These are phyloP conservation scores for Boletus sensibilis DNA, from an alignment of 768 basidiomycete species.

Conservation along the genomic window DNA sequence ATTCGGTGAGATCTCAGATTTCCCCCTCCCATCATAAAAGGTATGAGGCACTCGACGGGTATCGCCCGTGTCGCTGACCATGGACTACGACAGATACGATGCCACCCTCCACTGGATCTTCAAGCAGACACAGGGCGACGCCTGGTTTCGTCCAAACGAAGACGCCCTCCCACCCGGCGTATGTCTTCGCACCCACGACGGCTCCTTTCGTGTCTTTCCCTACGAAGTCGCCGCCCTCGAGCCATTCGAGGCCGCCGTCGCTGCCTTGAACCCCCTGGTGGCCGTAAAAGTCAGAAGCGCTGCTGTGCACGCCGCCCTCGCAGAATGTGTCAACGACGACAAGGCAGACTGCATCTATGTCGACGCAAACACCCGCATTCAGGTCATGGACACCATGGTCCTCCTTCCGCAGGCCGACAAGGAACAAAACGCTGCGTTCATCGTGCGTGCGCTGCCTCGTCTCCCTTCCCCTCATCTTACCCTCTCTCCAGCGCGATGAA, in stretches of 20 bases:
- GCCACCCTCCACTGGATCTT: slow-evolving; percentile 30
- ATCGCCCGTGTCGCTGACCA: slow-evolving; percentile 13
- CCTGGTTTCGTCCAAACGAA: slow-evolving; percentile 54
- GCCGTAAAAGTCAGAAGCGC: slow-evolving; percentile 53
- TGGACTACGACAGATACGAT: slow-evolving; percentile 38
- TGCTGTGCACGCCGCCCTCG: slow-evolving; percentile 50
- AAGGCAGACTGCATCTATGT: slow-evolving; percentile 41
- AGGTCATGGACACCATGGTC: slow-evolving; percentile 77
- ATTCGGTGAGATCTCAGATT: slow-evolving; percentile 20
- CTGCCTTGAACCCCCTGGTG: slow-evolving; percentile 53
- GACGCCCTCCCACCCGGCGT: slow-evolving; percentile 47
- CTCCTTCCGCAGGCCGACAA: slow-evolving; percentile 57
- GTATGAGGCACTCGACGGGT: neutral
- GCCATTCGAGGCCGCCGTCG: slow-evolving; percentile 54
- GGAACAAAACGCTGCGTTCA: slow-evolving; percentile 56
- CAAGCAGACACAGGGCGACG: slow-evolving; percentile 43
- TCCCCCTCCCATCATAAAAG: slow-evolving; percentile 1
- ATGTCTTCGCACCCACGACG: slow-evolving; percentile 47
- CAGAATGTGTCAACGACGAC: slow-evolving; percentile 35
- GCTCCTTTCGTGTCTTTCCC: slow-evolving; percentile 54
- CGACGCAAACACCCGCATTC: slow-evolving; percentile 67
- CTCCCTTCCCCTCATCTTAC: neutral
- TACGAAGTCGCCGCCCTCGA: slow-evolving; percentile 52
- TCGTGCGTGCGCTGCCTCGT: slow-evolving; percentile 46
- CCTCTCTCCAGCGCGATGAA: slow-evolving; percentile 62